Conservation (phyloP, 805 yeast genomes). For the Naumovozyma castellii region DNA sequence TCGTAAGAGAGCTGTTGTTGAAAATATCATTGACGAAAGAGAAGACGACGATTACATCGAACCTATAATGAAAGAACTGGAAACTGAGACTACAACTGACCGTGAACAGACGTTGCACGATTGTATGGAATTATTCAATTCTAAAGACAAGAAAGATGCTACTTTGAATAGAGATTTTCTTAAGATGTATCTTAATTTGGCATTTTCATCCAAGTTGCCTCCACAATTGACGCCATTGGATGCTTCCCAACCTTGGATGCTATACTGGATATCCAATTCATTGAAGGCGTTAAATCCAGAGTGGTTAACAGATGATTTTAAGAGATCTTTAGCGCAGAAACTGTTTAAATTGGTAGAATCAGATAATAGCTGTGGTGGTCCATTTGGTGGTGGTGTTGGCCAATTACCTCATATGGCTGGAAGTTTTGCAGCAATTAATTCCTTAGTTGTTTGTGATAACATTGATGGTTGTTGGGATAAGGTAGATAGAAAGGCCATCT, state of each 20-base stretch:
- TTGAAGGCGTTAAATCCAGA: constrained; percentile 33
- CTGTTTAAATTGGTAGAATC: constrained; percentile 22
- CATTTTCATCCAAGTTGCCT: constrained; percentile 41
- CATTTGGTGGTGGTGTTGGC: constrained; percentile 77
- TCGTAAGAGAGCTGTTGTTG: constrained; percentile 14
- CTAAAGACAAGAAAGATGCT: constrained; percentile 1
- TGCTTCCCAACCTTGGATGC: constrained; percentile 87
- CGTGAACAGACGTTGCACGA: constrained; percentile 17
- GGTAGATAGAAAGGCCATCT: constrained; percentile 40
- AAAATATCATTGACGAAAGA: constrained; percentile 6
- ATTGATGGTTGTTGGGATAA: constrained; percentile 32
- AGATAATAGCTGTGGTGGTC: constrained; percentile 39
- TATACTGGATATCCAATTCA: constrained; percentile 73
- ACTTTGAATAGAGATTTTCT: constrained; percentile 32
- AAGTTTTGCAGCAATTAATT: constrained; percentile 64
- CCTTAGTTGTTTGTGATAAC: constrained; percentile 47
- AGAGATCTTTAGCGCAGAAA: constrained; percentile 25
- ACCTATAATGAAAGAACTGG: constrained; percentile 16
- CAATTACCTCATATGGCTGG: constrained; percentile 82
- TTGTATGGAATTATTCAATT: constrained; percentile 11
- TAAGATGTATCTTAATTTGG: constrained; percentile 33
- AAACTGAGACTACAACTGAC: constrained; percentile 25
- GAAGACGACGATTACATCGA: constrained; percentile 6
- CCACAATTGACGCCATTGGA: constrained; percentile 48
- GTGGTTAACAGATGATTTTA: constrained; percentile 19